Base-by-base conservation (phyloP, 306 rosid genomes). In the Sphenostylis stenocarpa region DNA sequence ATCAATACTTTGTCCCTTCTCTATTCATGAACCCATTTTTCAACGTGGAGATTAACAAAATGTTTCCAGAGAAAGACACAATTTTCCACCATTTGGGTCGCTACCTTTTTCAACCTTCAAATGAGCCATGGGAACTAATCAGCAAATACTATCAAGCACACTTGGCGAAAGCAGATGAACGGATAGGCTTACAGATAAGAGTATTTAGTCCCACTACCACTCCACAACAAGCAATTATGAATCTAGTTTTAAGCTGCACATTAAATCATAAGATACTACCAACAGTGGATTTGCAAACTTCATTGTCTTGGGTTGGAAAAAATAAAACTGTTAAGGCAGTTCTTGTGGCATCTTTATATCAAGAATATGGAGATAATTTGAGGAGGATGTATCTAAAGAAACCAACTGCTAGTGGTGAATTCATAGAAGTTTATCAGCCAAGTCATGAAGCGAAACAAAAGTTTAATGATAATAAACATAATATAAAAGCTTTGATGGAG, bases 1-100 rank as follows among this genome's bases (percentile, higher is more conserved):
- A 85, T 75, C 84, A 90, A 70, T 90, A 86, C 64, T 86, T 86
- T 69, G 77, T 83, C 13, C 95, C 95, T 19, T 86, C 92, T 44
- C 69, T 90, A 16, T 88, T 86, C 81, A 81, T 90, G 85, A 83
- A 75, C 36, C 90, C 90, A 43, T 48, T 83, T 69, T 88, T 90
- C 11, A 83, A 73, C 79, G 28, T 1, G 26, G 80, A 82, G 13
- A 17, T 77, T 5, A 41, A n/a, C 49, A 67, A 58, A 48, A 77
- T 82, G 80, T 83, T 83, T 61, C 83, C 73, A 1, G 56, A 67
- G 43, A 83, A 67, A 9, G 80, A 79, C 47, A 49, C 68, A 3
- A 15, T 67, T 58, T 83, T 83, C 26, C 77, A 83, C 21, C 86
- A 78, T 67, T 33, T 78, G 56, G 86, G 68, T 0, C 77, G 80